These are phyloP conservation scores for Heritiera littoralis DNA, from an alignment of 345 rosid species.

Conservation along the genomic window DNA sequence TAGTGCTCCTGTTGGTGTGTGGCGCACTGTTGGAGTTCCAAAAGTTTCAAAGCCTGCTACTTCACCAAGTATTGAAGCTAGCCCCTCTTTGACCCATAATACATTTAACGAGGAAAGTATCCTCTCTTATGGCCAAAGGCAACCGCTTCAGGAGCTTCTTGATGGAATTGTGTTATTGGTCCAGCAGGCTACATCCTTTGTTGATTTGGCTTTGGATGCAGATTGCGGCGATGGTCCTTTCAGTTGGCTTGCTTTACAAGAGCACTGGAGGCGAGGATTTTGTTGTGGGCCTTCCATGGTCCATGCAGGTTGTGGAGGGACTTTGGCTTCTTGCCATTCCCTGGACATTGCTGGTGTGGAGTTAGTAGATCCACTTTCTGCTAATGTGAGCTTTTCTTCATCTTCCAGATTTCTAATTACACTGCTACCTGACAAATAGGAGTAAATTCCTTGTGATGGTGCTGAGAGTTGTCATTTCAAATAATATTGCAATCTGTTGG, in stretches of 20 bases:
- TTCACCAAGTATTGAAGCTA: constrained; percentile 69
- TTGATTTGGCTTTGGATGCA: constrained; percentile 89
- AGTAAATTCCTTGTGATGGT: not conserved
- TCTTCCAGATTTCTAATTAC: constrained; percentile 17
- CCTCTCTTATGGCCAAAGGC: constrained; percentile 82
- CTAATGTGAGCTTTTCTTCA: constrained; percentile 66
- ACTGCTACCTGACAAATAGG: not conserved
- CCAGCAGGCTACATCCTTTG: constrained; percentile 97
- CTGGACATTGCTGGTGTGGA: constrained; percentile 92
- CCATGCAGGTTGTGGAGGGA: constrained; percentile 99
- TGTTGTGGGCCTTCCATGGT: constrained; percentile 94
- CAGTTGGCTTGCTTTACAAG: constrained; percentile 98
- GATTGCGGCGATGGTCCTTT: constrained; percentile 94
- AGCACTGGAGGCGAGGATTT: constrained; percentile 91
- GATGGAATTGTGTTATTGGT: constrained; percentile 86
- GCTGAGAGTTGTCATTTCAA: not conserved
- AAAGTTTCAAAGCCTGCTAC: constrained; percentile 69
- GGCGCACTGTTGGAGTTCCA: constrained; percentile 92
- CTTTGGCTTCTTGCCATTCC: constrained; percentile 91
- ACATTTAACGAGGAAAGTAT: constrained; percentile 77
- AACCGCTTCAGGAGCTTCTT: constrained; percentile 91
- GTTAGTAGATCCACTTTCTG: constrained; percentile 92
- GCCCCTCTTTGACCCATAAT: constrained; percentile 66
- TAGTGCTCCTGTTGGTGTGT: constrained; percentile 89
- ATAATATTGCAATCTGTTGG: not conserved